These are phyloP conservation scores for Orbilia oligospora DNA, from an alignment of 2,329 filamentous ascomycete genomes.

Conservation along the genomic window DNA sequence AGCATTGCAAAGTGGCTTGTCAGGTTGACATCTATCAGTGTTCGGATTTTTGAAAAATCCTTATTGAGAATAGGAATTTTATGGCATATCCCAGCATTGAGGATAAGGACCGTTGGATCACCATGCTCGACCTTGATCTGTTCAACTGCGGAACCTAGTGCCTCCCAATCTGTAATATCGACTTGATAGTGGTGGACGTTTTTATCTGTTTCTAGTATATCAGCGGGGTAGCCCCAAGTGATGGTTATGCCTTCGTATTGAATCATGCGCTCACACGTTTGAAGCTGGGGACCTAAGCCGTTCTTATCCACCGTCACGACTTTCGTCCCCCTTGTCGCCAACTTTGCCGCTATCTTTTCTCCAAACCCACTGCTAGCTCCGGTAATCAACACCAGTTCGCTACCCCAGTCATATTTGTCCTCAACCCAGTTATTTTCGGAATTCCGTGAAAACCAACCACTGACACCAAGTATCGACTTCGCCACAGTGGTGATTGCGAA, in stretches of 20 bases:
- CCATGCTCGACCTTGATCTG: background rate
- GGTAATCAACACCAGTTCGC: constrained; percentile 1
- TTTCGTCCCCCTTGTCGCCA: background rate
- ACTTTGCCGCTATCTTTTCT: background rate
- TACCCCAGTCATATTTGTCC: constrained; percentile 17
- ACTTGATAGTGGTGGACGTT: background rate
- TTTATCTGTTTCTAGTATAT: background rate
- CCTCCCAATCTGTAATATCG: background rate
- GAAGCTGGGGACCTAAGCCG: background rate
- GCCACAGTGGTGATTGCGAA: background rate
- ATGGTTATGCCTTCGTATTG: background rate
- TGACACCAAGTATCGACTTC: background rate
- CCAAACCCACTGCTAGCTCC: constrained; percentile 19
- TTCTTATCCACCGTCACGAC: background rate
- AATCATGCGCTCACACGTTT: background rate
- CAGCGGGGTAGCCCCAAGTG: background rate
- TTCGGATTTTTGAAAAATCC: background rate
- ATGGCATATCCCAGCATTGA: background rate
- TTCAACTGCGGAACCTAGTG: background rate
- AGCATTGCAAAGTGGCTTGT: constrained; percentile 6
- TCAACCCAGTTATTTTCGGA: constrained; percentile 22
- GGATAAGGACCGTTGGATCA: background rate
- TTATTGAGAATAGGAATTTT: background rate
- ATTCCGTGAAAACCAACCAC: constrained; percentile 4
- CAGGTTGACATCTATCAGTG: background rate